Evolutionary conservation across 2,329 filamentous ascomycete species (phyloP), one percentile per base, ranked within the genome.

Genomic region (Elsinoe batatas): DNA sequence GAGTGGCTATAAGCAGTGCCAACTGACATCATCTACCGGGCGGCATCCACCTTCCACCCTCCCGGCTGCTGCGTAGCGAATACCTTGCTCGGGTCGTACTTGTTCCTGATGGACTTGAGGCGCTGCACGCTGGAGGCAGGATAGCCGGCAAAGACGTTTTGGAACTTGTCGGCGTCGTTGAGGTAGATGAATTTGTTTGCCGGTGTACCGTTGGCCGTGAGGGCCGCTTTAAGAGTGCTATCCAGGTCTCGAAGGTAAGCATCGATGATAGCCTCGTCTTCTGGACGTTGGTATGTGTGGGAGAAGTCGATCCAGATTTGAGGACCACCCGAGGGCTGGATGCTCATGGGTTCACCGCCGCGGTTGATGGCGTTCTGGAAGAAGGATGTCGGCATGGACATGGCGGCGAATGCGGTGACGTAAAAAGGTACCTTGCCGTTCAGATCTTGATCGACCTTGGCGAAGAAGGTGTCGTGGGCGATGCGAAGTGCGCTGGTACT

Each of bases 81-180:
- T 0, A 66, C 57, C 30, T 60, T 63, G 1, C 59, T 54, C 2
- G 65, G 65, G 53, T 71, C 68, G 35, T 68, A 69, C 56, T 64
- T 63, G 1, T 56, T 51, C 40, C 68, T 66, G 43, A 69, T 62
- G 38, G 51, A 17, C 53, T 67, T 60, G 53, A 70, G 40, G 42
- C 57, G 61, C 50, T 59, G 53, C 22, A 69, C 37, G 56, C 68
- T 69, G 2, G 57, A 57, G n/a, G 61, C 62, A 15, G 63, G 64
- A 49, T 68, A 70, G 35, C 62, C 61, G 7, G 61, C 56, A 18
- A 66, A 66, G 4, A 66, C 56, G 1, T 59, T 60, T 53, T 65
- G 64, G 13, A 62, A 60, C 38, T 61, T 60, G n/a, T 66, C 63
- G 3, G 61, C 61, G 53, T 69, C 61, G 22, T 67, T 64, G 57